Conservation (phyloP, 805 yeast species). For the Saccharomycopsis fermentans region DNA sequence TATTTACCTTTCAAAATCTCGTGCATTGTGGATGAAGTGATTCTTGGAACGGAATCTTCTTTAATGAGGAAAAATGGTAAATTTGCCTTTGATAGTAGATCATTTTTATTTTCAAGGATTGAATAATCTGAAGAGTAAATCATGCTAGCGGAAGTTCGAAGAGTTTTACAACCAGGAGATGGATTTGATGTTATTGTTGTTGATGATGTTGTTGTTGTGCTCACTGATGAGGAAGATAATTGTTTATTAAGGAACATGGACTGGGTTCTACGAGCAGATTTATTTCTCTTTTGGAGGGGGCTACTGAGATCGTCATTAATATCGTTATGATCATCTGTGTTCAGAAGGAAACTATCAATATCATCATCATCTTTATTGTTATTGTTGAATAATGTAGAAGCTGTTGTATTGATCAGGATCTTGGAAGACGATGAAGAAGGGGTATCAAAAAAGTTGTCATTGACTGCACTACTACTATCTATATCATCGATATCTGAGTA, state of each 20-base stretch:
- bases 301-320: conserved; percentile 16
- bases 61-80: conserved; percentile 35
- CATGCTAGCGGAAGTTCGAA: neutral
- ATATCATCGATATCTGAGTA: conserved; percentile 23
- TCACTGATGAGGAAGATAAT: conserved; percentile 5
- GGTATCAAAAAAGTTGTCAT: conserved; percentile 4
- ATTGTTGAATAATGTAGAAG: neutral
- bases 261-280: neutral
- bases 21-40: conserved; percentile 33
- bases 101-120: conserved; percentile 9
- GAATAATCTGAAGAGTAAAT: neutral
- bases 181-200: conserved; percentile 2
- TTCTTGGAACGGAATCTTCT: conserved; percentile 49
- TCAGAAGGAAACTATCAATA: conserved; percentile 20
- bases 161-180: conserved; percentile 4
- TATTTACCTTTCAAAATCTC: conserved; percentile 30
- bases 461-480: conserved; percentile 21
- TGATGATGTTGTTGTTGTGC: conserved; percentile 22
- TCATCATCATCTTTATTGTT: conserved; percentile 6
- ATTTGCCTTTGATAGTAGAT: conserved; percentile 23
- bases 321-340: conserved; percentile 12
- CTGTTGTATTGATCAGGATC: conserved; percentile 16
- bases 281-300: neutral
- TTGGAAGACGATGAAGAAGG: conserved; percentile 16
- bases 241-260: neutral